phyloP scores from a whole-genome alignment of 179 eudicot genomes.

The Spinacia oleracea region DNA sequence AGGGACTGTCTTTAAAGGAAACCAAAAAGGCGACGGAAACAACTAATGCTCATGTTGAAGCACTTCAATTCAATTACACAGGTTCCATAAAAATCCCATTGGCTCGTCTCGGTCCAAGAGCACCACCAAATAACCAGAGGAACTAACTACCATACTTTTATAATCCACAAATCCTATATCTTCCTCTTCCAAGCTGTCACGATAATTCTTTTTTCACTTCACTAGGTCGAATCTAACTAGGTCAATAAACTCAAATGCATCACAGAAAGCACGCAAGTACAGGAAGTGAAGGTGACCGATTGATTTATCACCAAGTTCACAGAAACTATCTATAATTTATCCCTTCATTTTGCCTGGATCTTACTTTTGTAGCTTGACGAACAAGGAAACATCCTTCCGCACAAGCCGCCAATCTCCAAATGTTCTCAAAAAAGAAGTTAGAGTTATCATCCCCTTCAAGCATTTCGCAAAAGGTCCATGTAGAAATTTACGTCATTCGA shows the following conservation, averaged over 20 bases:
- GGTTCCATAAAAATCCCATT: no score
- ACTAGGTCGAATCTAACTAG: no score
- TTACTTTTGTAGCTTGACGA: background rate
- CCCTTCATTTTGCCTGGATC: background rate
- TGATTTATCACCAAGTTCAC: no score
- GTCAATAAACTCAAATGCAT: background rate
- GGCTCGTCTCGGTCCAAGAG: no score
- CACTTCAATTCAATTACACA: background rate
- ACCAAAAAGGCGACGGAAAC: no score
- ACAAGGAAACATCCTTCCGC: background rate
- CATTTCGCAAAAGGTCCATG: background rate
- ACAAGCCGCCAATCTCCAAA: background rate
- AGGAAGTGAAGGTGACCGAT: background rate
- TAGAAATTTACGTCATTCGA: background rate
- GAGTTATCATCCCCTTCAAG: background rate
- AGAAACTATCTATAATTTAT: no score
- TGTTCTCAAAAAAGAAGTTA: background rate
- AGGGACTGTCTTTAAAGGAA: no score
- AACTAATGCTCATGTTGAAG: background rate
- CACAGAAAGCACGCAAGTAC: background rate
- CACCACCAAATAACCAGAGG: background rate
- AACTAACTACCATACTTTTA: background rate
- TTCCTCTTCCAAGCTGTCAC: no score
- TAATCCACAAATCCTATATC: no score
- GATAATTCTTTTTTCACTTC: no score